Evolutionary conservation across 345 rosid genomes (phyloP), one percentile per base, ranked within the genome.

Genomic region (Triadica sebifera): DNA sequence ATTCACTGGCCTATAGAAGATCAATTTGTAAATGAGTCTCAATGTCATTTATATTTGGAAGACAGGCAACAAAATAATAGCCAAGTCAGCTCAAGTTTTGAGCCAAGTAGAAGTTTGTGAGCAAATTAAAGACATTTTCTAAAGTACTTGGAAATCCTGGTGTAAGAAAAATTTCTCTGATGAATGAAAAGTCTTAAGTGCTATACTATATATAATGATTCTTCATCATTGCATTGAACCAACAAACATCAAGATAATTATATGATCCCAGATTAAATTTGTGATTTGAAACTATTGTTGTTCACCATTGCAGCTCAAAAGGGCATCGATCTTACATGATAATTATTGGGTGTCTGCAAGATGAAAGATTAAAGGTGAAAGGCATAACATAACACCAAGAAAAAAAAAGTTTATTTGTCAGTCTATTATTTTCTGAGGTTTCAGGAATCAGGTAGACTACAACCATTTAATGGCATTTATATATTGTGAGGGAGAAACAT

Each of bases 1-100:
- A 81, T 78, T 89, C 98, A 76, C 95, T 86, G 47, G 97, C 97
- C 98, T 94, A 66, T 19, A 80, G 45, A 63, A 24, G 19, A 70
- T 45, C 60, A 77, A 50, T 47, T 45, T 53, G 45, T 5, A 11
- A 72, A 59, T 55, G 24, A 55, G 71, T 77, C 34, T 69, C 49
- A 55, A 47, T 45, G 38, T 34, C 49, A 9, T 6, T 1, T 66
- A 66, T 41, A 3, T 22, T 41, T 65, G 49, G 12, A 4, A 6
- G 13, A 25, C 20, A 24, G 4, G 10, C 5, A 10, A 25, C 25
- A 65, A 20, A 50, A 19, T 17, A 46, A 47, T 12, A 20, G 38
- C 38, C 3, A 58, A 29, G 46, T 46, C 46, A 43, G 19, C 46
- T 43, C 65, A 72, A 59, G 15, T 29, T 55, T 53, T 17, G 55